Base-by-base conservation (phyloP, 169 alveolate genomes). In the Cryptosporidium tyzzeri region DNA sequence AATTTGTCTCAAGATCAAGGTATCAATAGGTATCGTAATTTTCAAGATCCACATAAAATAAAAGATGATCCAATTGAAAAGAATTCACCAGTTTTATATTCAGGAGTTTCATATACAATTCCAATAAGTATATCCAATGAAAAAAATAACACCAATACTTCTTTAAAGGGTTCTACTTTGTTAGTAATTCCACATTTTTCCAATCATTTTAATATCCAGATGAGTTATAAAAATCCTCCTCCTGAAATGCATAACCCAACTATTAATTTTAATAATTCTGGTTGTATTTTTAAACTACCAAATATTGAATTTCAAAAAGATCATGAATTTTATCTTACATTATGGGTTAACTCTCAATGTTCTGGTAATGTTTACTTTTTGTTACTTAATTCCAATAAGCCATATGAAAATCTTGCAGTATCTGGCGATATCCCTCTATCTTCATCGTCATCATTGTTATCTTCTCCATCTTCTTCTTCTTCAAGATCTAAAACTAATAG, bases 301-400 rank as follows among this genome's bases (percentile, higher is more conserved):
- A 18, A n/a, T 1, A 37, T 18, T 10, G 68, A 73, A 23, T 26
- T 8, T 6, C 44, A 29, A 3, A 33, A 26, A 33, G 5, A 12
- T n/a, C 44, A 59, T 26, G 86, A 73, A 18, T 73, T 73, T 53
- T 29, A 50, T 5, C 65, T 80, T 12, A 59, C 68, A 26, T 37
- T 80, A 21, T 80, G 89, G 89, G 74, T 80, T 3, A 80, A 80
- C 70, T 59, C 89, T n/a, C 67, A 80, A 55, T 80, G 89, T 41
- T 37, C 18, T 35, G 89, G 89, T 1, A 62, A 45, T 31, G 37
- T 80, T 16, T 80, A 45, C 45, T 62, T 80, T 80, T 21, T 80
- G 21, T 48, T 80, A 33, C 26, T 80, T 31, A 80, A 59, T 65
- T 74, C 59, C 16, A 59, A 26, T 33, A 35, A 29, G 7, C 16